These are phyloP conservation scores for Panus rudis DNA, from an alignment of 768 basidiomycete genomes.

Conservation along the genomic window DNA sequence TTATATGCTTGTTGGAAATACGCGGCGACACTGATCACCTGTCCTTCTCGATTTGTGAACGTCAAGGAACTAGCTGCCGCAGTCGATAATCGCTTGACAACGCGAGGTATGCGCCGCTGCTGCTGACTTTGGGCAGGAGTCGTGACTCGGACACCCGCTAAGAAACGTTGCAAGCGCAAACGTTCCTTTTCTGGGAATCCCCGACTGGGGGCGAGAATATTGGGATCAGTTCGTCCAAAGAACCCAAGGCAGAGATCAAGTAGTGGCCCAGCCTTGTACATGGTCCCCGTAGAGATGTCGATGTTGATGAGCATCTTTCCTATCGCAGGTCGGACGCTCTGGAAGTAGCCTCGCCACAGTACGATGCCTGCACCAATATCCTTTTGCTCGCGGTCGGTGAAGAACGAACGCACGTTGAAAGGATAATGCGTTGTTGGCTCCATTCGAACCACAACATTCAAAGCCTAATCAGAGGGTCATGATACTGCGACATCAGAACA, in stretches of 20 bases:
- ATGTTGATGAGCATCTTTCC: conserved; percentile 65
- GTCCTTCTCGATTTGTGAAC: conserved; percentile 55
- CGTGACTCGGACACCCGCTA: conserved; percentile 44
- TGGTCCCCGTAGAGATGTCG: conserved; percentile 70
- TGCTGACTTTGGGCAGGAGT: conserved; percentile 24
- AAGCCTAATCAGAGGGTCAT: conserved; percentile 46
- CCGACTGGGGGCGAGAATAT: conserved; percentile 32
- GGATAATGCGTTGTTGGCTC: conserved; percentile 62
- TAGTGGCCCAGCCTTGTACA: conserved; percentile 63
- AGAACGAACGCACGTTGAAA: conserved; percentile 72
- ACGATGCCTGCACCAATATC: conserved; percentile 57
- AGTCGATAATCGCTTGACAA: conserved; percentile 52
- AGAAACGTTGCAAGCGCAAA: conserved; percentile 46
- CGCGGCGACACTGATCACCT: conserved; percentile 46
- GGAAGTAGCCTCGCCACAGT: conserved; percentile 78
- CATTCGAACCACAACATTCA: conserved; percentile 74
- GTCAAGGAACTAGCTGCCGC: conserved; percentile 45
- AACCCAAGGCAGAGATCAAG: conserved; percentile 53
- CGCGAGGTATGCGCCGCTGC: conserved; percentile 36
- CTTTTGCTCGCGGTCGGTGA: conserved; percentile 46
- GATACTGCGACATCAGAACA: neutral
- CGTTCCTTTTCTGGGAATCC: conserved; percentile 46
- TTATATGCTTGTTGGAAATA: conserved; percentile 55
- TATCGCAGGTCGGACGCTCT: conserved; percentile 64
- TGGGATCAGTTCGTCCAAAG: conserved; percentile 30